phyloP scores from a whole-genome alignment of 345 rosid genomes.

The Capsella bursapastoris region DNA sequence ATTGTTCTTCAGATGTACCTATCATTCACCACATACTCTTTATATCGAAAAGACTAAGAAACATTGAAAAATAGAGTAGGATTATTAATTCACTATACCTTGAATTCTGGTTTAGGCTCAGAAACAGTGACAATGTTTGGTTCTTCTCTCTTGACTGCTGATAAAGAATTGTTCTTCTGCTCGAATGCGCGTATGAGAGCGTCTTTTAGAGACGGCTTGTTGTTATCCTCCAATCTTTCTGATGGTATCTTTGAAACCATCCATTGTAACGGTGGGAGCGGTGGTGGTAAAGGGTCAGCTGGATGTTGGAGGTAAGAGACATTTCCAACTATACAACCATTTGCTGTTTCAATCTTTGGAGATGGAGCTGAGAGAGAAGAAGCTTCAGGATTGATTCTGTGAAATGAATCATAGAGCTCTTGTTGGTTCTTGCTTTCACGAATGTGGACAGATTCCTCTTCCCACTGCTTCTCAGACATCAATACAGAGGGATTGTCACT shows the following conservation, averaged over 20 bases:
- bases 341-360: conserved; percentile 46
- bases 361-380: conserved; percentile 39
- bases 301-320: conserved; percentile 44
- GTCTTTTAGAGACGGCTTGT: conserved; percentile 45
- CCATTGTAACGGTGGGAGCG: conserved; percentile 79
- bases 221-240: conserved; percentile 43
- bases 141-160: conserved; percentile 47
- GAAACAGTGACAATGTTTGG: conserved; percentile 39
- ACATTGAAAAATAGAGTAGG: neutral
- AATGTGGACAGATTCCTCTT: conserved; percentile 44
- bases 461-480: conserved; percentile 81
- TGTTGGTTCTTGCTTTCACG: conserved; percentile 52
- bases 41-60: neutral
- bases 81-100: conserved; percentile 24
- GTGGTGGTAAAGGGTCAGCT: conserved; percentile 61
- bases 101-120: conserved; percentile 45
- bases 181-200: conserved; percentile 29
- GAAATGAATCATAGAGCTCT: conserved; percentile 54
- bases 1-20: conserved; percentile 48
- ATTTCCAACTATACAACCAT: conserved; percentile 39
- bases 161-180: conserved; percentile 38
- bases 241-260: conserved; percentile 49
- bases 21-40: conserved; percentile 29
- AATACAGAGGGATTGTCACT: conserved; percentile 61
- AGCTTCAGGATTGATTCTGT: conserved; percentile 46